Percentiles rank a stretch among this genome's conserved stretches.
These are phyloP conservation scores for Stygiomarasmius scandens DNA, from an alignment of 1,284 basidiomycete genomes.

Conservation along the genomic window DNA sequence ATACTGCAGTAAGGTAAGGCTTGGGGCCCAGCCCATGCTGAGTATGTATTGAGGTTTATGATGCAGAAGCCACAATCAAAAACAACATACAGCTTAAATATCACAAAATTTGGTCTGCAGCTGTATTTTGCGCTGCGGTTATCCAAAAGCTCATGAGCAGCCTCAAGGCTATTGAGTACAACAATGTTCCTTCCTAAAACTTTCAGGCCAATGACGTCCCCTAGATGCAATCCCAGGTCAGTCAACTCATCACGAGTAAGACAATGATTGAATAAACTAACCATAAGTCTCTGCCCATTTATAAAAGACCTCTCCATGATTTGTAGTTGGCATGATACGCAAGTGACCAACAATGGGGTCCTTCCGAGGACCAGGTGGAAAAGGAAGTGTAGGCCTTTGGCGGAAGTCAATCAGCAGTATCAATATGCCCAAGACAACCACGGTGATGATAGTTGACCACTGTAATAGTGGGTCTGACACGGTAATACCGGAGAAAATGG, in stretches of 20 bases:
- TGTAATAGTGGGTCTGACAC: no score
- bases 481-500: no score
- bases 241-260: background rate
- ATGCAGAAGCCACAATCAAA: background rate
- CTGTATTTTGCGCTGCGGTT: conserved; percentile 18
- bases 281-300: conserved; percentile 23
- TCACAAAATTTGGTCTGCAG: conserved; percentile 12
- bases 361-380: conserved; percentile 21
- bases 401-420: no score
- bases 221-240: no score
- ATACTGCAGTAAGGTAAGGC: conserved; percentile 20
- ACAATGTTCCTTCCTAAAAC: conserved; percentile 11
- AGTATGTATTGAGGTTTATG: background rate
- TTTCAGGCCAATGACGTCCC: conserved; percentile 18
- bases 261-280: conserved; percentile 1
- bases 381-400: background rate
- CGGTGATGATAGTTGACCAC: no score
- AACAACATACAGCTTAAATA: conserved; percentile 13
- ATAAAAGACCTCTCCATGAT: conserved; percentile 16
- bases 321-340: conserved; percentile 11
- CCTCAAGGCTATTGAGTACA: conserved; percentile 14
- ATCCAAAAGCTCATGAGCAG: conserved; percentile 17
- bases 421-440: no score
- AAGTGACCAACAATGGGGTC: conserved; percentile 21
- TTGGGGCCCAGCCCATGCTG: conserved; percentile 24